Evolutionary conservation across 352 stramenopile genomes (phyloP).

Genomic region (Phytophthora litchii): DNA sequence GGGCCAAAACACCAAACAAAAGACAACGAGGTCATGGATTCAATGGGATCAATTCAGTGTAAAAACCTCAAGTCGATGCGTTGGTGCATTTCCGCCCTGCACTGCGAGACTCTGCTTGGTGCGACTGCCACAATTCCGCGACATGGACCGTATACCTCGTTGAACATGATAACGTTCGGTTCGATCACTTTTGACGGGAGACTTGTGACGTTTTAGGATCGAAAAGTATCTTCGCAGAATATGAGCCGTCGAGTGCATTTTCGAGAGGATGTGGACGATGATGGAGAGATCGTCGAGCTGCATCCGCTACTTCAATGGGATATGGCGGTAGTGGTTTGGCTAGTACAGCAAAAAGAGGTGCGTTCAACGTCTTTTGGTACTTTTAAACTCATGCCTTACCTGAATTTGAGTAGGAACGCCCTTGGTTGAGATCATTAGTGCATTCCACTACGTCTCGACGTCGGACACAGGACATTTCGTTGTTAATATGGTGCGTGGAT

Average conservation of each 20-base stretch:
- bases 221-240: conserved; percentile 27
- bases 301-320: conserved; percentile 70
- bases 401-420: conserved; percentile 18
- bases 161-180: conserved; percentile 26
- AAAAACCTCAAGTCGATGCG: conserved; percentile 13
- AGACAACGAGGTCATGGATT: not conserved
- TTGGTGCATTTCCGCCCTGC: conserved; percentile 14
- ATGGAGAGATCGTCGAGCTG: conserved; percentile 24
- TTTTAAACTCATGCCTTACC: not conserved
- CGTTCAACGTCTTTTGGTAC: not conserved
- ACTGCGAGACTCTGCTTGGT: conserved; percentile 17
- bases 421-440: conserved; percentile 47
- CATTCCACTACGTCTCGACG: conserved; percentile 58
- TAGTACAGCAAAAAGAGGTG: conserved; percentile 51
- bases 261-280: conserved; percentile 25
- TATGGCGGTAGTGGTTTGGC: conserved; percentile 41
- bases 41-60: conserved; percentile 3
- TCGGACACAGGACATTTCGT: conserved; percentile 65
- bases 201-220: conserved; percentile 26
- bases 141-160: conserved; percentile 27
- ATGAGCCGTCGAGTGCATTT: conserved; percentile 38
- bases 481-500: conserved; percentile 57
- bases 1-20: not conserved
- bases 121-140: conserved; percentile 20
- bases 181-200: conserved; percentile 9